Percentiles rank a stretch among this genome's conserved stretches.
These are phyloP conservation scores for Paramecium sexaurelia DNA, from an alignment of 73 alveolate species.

Conservation along the genomic window DNA sequence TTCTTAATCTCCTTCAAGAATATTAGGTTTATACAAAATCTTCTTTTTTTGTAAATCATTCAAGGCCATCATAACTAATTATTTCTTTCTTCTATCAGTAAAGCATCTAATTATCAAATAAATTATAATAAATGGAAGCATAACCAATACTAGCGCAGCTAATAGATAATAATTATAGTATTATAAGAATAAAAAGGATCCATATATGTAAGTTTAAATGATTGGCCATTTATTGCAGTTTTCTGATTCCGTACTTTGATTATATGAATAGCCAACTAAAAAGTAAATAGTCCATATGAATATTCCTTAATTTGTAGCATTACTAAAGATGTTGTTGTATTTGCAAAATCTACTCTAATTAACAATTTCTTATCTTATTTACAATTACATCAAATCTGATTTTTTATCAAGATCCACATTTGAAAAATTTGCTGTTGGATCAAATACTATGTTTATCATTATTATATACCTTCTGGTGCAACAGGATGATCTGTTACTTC, in stretches of 20 bases:
- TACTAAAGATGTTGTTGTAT: not conserved
- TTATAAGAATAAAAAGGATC: not conserved
- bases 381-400: not conserved
- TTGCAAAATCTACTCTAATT: not conserved
- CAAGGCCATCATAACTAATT: not conserved
- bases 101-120: not conserved
- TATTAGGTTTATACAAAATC: not conserved
- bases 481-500: not conserved
- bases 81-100: not conserved
- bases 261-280: not conserved
- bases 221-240: not conserved
- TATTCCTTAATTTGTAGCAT: not conserved
- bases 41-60: not conserved
- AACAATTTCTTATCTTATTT: constrained; percentile 28
- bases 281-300: constrained; percentile 12
- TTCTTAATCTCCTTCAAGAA: constrained; percentile 35
- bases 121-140: not conserved
- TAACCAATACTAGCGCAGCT: not conserved
- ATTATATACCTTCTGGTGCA: constrained; percentile 25
- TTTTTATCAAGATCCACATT: not conserved
- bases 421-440: not conserved
- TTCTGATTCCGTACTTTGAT: not conserved
- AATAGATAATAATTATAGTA: not conserved
- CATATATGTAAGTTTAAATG: constrained; percentile 8
- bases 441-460: not conserved